Conservation (phyloP, 306 rosid genomes). For the Cicer yamashitae region DNA sequence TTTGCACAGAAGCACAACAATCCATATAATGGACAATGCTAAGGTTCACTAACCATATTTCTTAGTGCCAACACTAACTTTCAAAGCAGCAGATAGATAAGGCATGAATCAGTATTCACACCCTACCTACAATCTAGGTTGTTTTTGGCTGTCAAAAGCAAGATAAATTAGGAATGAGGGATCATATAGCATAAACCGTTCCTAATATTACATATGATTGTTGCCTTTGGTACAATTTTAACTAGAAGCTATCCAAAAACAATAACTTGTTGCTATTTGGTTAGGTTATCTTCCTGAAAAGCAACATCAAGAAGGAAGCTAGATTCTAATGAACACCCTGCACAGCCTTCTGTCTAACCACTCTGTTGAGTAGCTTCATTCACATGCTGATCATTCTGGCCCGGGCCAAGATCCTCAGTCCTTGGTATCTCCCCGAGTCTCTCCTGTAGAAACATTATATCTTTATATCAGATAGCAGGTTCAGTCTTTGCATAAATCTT, state of each 20-base stretch:
- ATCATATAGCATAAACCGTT: conserved; percentile 46
- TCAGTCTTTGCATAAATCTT: conserved; percentile 12
- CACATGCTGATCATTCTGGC: conserved; percentile 57
- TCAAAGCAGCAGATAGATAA: conserved; percentile 37
- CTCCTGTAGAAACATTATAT: conserved; percentile 58
- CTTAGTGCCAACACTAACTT: conserved; percentile 47
- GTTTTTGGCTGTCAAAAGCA: conserved; percentile 41
- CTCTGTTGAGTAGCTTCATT: conserved; percentile 54
- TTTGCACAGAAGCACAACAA: conserved; percentile 3
- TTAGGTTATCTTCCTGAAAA: conserved; percentile 62
- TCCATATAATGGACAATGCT: conserved; percentile 14
- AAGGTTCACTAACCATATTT: conserved; percentile 43
- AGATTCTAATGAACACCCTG: conserved; percentile 56
- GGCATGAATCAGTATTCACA: conserved; percentile 43
- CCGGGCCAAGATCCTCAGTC: conserved; percentile 59
- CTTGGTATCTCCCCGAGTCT: conserved; percentile 67
- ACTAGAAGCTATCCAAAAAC: conserved; percentile 61
- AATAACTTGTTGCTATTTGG: conserved; percentile 59
- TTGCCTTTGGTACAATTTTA: conserved; percentile 40
- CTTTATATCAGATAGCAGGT: conserved; percentile 23
- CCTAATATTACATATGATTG: conserved; percentile 52
- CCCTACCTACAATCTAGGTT: conserved; percentile 50
- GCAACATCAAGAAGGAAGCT: conserved; percentile 55
- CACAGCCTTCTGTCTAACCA: conserved; percentile 51
- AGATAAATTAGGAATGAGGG: conserved; percentile 47